Evolutionary conservation across 768 basidiomycete species (phyloP).

Genomic region (Collybia mongolica): DNA sequence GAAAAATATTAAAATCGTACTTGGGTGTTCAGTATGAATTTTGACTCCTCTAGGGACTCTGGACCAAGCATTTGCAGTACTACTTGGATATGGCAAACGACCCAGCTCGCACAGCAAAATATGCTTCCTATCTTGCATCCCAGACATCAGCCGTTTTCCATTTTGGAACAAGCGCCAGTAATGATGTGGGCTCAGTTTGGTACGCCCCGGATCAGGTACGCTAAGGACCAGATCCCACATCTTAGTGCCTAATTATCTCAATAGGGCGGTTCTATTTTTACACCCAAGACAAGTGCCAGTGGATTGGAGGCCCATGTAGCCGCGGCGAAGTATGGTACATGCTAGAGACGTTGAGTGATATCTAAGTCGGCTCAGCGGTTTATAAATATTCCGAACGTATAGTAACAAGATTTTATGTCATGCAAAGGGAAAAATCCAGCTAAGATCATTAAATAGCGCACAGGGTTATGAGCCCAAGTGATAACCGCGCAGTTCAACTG

Average conservation of each 20-base stretch:
- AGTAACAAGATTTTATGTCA: slow-evolving; percentile 6
- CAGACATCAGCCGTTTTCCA: slow-evolving; percentile 43
- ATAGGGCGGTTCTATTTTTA: slow-evolving; percentile 42
- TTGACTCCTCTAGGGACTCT: slow-evolving; percentile 31
- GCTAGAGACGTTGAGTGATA: slow-evolving; percentile 17
- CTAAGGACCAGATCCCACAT: not conserved
- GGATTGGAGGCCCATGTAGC: slow-evolving; percentile 42
- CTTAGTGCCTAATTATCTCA: not conserved
- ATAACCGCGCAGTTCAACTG: slow-evolving; percentile 12
- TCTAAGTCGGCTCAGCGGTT: slow-evolving; percentile 9
- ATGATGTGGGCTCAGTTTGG: slow-evolving; percentile 48
- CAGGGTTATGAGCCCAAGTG: not conserved
- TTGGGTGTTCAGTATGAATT: not conserved
- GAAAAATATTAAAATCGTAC: not conserved
- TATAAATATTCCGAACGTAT: slow-evolving; percentile 5
- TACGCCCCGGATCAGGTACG: slow-evolving; percentile 39
- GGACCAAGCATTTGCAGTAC: slow-evolving; percentile 51
- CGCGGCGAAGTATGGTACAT: slow-evolving; percentile 42
- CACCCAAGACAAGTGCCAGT: slow-evolving; percentile 41
- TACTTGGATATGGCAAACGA: slow-evolving; percentile 48
- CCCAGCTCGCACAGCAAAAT: slow-evolving; percentile 39
- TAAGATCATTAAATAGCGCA: not conserved
- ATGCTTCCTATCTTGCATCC: slow-evolving; percentile 35
- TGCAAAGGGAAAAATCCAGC: slow-evolving; percentile 2
- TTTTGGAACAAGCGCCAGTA: slow-evolving; percentile 35